Conservation (phyloP, 768 basidiomycete species). For the Crassisporium funariophilum region DNA sequence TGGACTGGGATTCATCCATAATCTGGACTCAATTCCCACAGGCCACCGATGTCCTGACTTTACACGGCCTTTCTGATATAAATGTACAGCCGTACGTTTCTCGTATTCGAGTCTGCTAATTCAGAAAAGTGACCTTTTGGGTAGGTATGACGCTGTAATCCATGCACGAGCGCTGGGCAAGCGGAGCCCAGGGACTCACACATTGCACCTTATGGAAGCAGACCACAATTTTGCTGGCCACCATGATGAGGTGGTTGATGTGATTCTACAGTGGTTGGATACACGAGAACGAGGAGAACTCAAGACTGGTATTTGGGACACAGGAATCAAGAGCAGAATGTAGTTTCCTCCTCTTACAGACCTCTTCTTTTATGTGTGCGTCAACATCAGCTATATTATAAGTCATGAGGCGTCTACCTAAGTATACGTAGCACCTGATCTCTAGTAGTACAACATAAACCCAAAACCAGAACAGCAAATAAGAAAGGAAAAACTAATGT, state of each 20-base stretch:
- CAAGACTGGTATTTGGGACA: slow-evolving; percentile 64
- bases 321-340: slow-evolving; percentile 50
- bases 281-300: slow-evolving; percentile 45
- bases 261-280: slow-evolving; percentile 71
- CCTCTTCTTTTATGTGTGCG: too few species aligned
- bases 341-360: too few species aligned
- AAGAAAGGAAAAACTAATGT: too few species aligned
- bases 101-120: too few species aligned
- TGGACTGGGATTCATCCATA: slow-evolving; percentile 63
- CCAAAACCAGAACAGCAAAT: too few species aligned
- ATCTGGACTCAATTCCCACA: slow-evolving; percentile 72
- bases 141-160: slow-evolving; percentile 73
- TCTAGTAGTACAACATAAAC: too few species aligned
- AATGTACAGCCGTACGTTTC: slow-evolving; percentile 68
- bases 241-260: slow-evolving; percentile 66
- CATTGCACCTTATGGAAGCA: slow-evolving; percentile 69
- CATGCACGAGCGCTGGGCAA: slow-evolving; percentile 62
- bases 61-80: slow-evolving; percentile 72
- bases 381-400: too few species aligned
- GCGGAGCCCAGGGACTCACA: slow-evolving; percentile 69
- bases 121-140: too few species aligned
- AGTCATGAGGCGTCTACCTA: too few species aligned
- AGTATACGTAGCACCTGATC: too few species aligned
- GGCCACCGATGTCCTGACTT: slow-evolving; percentile 62
- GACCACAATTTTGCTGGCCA: slow-evolving; percentile 80